phyloP scores from a whole-genome alignment of 768 basidiomycete genomes.

The Stropharia rugosoannulata region DNA sequence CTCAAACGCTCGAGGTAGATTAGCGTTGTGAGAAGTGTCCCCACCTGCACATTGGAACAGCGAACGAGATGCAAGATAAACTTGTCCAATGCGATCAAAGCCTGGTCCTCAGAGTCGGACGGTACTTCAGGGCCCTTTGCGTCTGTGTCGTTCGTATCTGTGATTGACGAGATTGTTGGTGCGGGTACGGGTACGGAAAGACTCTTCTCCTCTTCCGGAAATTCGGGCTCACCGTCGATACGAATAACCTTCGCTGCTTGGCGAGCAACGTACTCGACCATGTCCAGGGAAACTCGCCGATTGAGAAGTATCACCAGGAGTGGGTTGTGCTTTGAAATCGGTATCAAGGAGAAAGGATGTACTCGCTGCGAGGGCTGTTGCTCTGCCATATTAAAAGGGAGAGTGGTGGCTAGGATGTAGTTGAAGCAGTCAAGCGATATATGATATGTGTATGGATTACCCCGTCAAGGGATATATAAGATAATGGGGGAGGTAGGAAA shows the following conservation, averaged over 20 bases:
- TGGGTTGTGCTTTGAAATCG: conserved; percentile 73
- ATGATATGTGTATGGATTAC: conserved; percentile 26
- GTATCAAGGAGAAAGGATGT: conserved; percentile 83
- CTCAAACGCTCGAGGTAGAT: conserved; percentile 90
- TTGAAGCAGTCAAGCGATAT: conserved; percentile 12
- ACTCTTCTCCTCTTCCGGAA: conserved; percentile 12
- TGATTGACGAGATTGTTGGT: conserved; percentile 67
- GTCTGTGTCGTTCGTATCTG: conserved; percentile 28
- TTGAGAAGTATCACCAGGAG: conserved; percentile 78
- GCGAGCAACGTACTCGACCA: conserved; percentile 84
- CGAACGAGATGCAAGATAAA: conserved; percentile 84
- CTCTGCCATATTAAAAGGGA: conserved; percentile 28
- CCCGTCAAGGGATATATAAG: conserved; percentile 42
- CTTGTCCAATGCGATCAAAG: conserved; percentile 65
- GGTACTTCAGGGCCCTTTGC: conserved; percentile 14
- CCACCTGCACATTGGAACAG: conserved; percentile 84
- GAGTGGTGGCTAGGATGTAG: conserved; percentile 31
- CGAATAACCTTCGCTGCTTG: conserved; percentile 75
- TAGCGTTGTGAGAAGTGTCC: conserved; percentile 88
- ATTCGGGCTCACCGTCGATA: conserved; percentile 50
- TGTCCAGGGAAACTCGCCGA: conserved; percentile 76
- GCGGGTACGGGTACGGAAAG: conserved; percentile 48
- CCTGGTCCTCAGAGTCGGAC: background rate
- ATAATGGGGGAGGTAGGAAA: conserved; percentile 19
- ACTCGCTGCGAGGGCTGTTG: conserved; percentile 27